Evolutionary conservation across 129 eudicot species (phyloP).

Genomic region (Silybum marianum): DNA sequence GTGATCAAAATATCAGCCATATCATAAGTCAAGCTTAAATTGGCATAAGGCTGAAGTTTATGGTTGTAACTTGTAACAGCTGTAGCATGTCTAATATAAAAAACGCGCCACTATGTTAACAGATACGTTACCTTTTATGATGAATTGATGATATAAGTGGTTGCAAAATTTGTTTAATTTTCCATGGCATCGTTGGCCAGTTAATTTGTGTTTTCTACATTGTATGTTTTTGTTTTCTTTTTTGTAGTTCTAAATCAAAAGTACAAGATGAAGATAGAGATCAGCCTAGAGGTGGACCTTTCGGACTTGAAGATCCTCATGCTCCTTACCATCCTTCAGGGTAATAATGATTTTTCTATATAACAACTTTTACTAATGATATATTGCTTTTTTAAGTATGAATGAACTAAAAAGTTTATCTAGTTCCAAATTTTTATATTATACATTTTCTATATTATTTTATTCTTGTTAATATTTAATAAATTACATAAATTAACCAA

Average conservation of each 20-base stretch:
- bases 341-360: conserved; percentile 4
- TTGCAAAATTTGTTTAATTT: background rate
- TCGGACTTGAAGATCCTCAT: conserved; percentile 34
- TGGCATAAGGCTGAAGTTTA: background rate
- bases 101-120: too few species aligned
- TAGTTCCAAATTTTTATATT: too few species aligned
- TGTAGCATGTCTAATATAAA: background rate
- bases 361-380: background rate
- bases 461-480: too few species aligned
- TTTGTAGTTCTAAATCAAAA: conserved; percentile 44
- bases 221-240: background rate
- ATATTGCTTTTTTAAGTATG: background rate
- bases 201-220: background rate
- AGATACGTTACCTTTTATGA: too few species aligned
- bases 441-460: too few species aligned
- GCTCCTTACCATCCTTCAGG: conserved; percentile 47
- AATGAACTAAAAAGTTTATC: too few species aligned
- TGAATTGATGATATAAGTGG: too few species aligned
- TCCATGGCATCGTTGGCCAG: background rate
- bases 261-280: conserved; percentile 29
- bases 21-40: background rate
- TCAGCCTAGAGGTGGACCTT: conserved; percentile 32
- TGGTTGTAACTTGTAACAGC: background rate
- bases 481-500: too few species aligned
- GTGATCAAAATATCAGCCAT: background rate